Evolutionary conservation across 208 protist genomes (phyloP).

Genomic region (Crithidia thermophila): DNA sequence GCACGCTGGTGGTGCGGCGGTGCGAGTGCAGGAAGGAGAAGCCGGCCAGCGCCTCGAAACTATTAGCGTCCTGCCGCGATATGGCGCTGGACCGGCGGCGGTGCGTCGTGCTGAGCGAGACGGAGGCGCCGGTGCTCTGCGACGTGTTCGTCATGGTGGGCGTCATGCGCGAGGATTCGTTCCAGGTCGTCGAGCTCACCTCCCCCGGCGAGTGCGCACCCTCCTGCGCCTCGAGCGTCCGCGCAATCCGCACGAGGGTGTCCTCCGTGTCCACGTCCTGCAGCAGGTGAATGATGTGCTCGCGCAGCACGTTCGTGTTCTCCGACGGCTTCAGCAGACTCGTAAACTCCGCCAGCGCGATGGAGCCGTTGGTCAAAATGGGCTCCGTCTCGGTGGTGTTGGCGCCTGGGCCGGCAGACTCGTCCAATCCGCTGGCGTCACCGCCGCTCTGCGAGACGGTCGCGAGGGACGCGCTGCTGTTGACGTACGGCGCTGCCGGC

Average conservation of each 20-base stretch:
- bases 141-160: constrained; percentile 15
- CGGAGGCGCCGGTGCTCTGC: constrained; percentile 19
- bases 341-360: constrained; percentile 66
- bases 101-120: constrained; percentile 11
- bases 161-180: constrained; percentile 13
- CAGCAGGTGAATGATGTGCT: constrained; percentile 68
- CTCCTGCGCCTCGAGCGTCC: constrained; percentile 39
- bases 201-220: background rate
- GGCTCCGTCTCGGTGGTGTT: constrained; percentile 21
- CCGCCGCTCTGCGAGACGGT: background rate
- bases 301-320: constrained; percentile 39
- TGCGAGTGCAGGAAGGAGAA: constrained; percentile 30
- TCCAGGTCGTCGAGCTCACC: constrained; percentile 25
- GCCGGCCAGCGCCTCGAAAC: constrained; percentile 25
- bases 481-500: background rate
- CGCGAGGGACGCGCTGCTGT: constrained; percentile 6
- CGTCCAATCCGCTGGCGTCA: background rate
- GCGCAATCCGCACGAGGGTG: constrained; percentile 50
- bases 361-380: constrained; percentile 46
- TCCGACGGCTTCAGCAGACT: constrained; percentile 43
- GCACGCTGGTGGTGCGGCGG: constrained; percentile 9
- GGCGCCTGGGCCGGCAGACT: background rate
- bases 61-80: constrained; percentile 16
- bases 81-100: constrained; percentile 15
- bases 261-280: constrained; percentile 55